Evolutionary conservation across 78 protist genomes (phyloP).

Genomic region (Bigelowiella natans): DNA sequence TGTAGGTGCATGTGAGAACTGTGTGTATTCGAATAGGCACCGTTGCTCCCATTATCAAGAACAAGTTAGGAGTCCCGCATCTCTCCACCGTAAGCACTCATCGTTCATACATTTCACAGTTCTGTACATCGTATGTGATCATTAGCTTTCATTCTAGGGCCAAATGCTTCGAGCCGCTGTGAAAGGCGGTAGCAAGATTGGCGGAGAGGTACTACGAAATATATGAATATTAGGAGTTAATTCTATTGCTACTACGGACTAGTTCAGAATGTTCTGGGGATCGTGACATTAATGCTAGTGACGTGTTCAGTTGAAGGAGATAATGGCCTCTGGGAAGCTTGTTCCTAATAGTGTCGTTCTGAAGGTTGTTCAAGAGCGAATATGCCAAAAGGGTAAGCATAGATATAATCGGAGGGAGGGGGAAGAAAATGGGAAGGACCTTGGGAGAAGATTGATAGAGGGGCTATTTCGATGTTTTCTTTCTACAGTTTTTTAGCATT

Average conservation of each 20-base stretch:
- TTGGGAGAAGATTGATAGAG: too few species aligned
- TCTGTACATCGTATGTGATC: not conserved
- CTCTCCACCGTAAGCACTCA: not conserved
- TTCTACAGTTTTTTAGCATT: not conserved
- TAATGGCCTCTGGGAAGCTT: not conserved
- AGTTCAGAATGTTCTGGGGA: not conserved
- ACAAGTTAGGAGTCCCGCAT: not conserved
- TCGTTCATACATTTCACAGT: not conserved
- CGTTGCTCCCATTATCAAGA: not conserved
- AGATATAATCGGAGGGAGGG: too few species aligned
- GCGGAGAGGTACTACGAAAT: not conserved
- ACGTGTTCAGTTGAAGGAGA: not conserved
- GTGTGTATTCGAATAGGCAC: too few species aligned
- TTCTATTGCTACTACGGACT: not conserved
- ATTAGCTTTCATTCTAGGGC: not conserved
- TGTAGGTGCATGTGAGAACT: too few species aligned
- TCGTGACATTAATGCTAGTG: too few species aligned
- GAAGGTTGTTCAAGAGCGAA: not conserved
- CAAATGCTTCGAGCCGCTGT: conserved; percentile 3
- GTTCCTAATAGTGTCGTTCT: not conserved
- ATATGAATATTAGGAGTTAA: not conserved
- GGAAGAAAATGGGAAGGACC: too few species aligned
- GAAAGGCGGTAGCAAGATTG: not conserved
- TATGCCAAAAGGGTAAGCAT: not conserved
- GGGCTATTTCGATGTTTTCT: too few species aligned